Conservation (phyloP, 148 eudicot species). For the Persicaria tinctoria region DNA sequence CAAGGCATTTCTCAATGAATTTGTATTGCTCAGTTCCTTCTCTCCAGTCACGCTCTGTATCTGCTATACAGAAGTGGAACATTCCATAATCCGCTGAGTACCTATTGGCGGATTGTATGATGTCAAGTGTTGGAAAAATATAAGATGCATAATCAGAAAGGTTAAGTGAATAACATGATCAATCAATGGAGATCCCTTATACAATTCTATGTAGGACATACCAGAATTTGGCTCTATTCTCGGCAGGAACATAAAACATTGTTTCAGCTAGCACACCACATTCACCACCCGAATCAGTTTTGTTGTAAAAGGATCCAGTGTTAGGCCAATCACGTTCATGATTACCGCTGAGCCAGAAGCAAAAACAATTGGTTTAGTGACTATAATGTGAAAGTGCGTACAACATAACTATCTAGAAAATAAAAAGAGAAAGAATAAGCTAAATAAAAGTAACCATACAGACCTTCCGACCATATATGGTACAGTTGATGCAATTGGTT, state of each 20-base stretch:
- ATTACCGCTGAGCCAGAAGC: constrained; percentile 44
- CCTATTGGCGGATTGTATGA: constrained; percentile 26
- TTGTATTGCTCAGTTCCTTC: constrained; percentile 81
- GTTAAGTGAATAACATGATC: background rate
- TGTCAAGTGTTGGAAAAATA: background rate
- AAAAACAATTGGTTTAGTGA: background rate
- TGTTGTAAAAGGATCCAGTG: constrained; percentile 64
- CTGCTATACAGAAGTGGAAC: constrained; percentile 89
- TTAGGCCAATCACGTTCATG: constrained; percentile 91
- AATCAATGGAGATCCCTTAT: background rate
- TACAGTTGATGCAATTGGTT: constrained; percentile 68
- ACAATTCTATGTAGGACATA: constrained; percentile 8
- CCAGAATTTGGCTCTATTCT: constrained; percentile 77
- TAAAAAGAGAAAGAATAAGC: background rate
- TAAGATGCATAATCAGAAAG: background rate
- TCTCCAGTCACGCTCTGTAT: constrained; percentile 92
- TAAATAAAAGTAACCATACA: background rate
- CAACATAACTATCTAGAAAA: background rate
- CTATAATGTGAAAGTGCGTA: background rate
- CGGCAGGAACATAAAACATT: constrained; percentile 77
- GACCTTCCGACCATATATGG: constrained; percentile 94
- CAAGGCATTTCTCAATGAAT: constrained; percentile 77
- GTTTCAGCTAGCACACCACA: constrained; percentile 76
- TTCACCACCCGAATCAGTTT: constrained; percentile 80
- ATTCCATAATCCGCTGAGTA: constrained; percentile 89